These are phyloP conservation scores for Euphorbia celastroides DNA, from an alignment of 441 rosid genomes.

Conservation along the genomic window DNA sequence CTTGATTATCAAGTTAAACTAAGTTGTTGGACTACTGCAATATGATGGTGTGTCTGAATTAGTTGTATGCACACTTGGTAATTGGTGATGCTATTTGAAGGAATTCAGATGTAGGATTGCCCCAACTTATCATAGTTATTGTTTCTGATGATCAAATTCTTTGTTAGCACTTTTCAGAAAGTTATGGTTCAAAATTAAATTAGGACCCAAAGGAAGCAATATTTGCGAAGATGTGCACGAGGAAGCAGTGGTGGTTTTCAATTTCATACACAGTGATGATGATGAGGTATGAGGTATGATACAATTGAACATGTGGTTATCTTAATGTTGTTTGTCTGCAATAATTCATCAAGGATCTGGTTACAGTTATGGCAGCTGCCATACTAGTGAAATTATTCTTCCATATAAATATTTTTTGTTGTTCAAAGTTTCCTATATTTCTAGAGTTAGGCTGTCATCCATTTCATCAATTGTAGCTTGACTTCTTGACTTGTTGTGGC, in stretches of 20 bases:
- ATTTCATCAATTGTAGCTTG: neutral
- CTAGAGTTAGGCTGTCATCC: neutral
- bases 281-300: neutral
- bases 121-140: neutral
- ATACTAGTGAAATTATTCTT: neutral
- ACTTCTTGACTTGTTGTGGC: neutral
- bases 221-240: neutral
- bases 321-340: neutral
- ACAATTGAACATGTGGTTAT: neutral
- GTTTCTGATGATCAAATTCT: neutral
- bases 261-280: neutral
- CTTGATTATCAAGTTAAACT: neutral
- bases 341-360: neutral
- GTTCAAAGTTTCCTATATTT: neutral
- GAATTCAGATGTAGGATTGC: neutral
- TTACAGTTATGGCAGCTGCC: neutral
- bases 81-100: neutral
- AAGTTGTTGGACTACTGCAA: neutral
- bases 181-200: neutral
- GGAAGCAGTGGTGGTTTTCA: neutral
- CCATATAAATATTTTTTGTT: neutral
- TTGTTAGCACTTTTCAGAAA: neutral
- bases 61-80: neutral
- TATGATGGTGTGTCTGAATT: slow-evolving; percentile 1
- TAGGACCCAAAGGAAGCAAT: neutral